Evolutionary conservation across 176 grass and related monocot genomes (phyloP).

Genomic region (Otatea glauca): DNA sequence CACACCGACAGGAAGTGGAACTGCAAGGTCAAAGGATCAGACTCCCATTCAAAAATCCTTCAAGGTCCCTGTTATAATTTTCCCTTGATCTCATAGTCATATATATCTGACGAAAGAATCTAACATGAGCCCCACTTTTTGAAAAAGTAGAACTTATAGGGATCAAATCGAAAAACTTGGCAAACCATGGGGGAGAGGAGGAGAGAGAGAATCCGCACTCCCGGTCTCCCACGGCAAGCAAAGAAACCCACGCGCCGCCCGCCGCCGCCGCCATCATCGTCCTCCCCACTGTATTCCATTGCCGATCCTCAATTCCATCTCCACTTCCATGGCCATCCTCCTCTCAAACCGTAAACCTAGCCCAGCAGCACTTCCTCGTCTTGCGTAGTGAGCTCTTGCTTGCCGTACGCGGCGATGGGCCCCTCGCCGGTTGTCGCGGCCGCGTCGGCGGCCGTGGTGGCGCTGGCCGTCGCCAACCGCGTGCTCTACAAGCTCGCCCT

Average conservation of each 20-base stretch:
- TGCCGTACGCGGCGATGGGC: constrained; percentile 34
- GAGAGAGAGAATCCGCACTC: not conserved
- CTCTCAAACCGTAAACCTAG: not conserved
- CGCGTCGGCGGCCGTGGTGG: constrained; percentile 44
- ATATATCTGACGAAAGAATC: not conserved
- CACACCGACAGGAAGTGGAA: not conserved
- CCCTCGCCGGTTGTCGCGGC: constrained; percentile 47
- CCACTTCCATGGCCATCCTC: constrained; percentile 10
- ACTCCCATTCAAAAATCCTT: accelerated
- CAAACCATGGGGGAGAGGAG: not conserved
- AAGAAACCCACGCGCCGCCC: constrained; percentile 16
- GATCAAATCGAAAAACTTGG: not conserved
- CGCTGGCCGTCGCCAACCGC: constrained; percentile 78
- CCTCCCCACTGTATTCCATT: constrained; percentile 4
- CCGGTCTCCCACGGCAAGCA: constrained; percentile 38
- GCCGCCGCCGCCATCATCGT: not conserved
- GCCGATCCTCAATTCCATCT: not conserved
- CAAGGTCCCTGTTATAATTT: not conserved
- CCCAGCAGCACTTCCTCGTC: not conserved
- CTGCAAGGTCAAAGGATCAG: not conserved
- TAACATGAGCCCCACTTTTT: too few species aligned
- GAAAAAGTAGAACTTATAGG: not conserved
- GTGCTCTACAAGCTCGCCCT: constrained; percentile 94
- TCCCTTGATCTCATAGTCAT: not conserved
- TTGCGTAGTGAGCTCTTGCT: not conserved